phyloP scores from a whole-genome alignment of 2,329 filamentous ascomycete genomes.

The Aspergillus pseudoviridinutans region DNA sequence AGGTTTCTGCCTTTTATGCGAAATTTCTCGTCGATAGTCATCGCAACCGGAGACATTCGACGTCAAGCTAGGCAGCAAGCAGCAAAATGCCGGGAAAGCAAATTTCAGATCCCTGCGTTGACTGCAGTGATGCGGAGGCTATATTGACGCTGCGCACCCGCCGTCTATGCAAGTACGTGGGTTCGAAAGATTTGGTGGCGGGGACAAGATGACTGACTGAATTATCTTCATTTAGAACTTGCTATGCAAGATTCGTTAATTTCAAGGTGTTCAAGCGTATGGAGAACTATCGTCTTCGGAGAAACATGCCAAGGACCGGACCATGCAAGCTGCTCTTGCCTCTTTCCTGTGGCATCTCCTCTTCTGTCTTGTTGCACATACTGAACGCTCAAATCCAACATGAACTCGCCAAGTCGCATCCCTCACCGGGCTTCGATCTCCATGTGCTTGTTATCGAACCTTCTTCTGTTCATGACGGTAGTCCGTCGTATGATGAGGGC shows the following conservation, averaged over 20 bases:
- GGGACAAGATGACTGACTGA: conserved; percentile 9
- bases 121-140: conserved; percentile 52
- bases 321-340: conserved; percentile 65
- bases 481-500: conserved; percentile 22
- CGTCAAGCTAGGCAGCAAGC: background rate
- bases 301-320: conserved; percentile 34
- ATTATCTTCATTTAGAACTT: conserved; percentile 50
- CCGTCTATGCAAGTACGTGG: conserved; percentile 55
- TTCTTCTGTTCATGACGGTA: conserved; percentile 23
- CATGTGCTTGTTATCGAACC: conserved; percentile 42
- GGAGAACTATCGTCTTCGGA: conserved; percentile 57
- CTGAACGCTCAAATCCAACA: conserved; percentile 65
- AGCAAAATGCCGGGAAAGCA: conserved; percentile 32
- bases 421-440: conserved; percentile 65
- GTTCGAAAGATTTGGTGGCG: conserved; percentile 2
- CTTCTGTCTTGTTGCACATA: conserved; percentile 70
- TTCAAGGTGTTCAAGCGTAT: conserved; percentile 78
- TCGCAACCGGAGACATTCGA: background rate
- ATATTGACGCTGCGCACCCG: conserved; percentile 55
- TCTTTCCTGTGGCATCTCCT: conserved; percentile 79
- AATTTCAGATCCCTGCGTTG: conserved; percentile 45
- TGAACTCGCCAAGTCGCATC: conserved; percentile 59
- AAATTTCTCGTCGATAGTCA: conserved; percentile 6
- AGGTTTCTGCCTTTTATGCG: conserved; percentile 15
- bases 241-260: conserved; percentile 73